Base-by-base conservation (phyloP, 768 basidiomycete species). In the Atractiella rhizophila region DNA sequence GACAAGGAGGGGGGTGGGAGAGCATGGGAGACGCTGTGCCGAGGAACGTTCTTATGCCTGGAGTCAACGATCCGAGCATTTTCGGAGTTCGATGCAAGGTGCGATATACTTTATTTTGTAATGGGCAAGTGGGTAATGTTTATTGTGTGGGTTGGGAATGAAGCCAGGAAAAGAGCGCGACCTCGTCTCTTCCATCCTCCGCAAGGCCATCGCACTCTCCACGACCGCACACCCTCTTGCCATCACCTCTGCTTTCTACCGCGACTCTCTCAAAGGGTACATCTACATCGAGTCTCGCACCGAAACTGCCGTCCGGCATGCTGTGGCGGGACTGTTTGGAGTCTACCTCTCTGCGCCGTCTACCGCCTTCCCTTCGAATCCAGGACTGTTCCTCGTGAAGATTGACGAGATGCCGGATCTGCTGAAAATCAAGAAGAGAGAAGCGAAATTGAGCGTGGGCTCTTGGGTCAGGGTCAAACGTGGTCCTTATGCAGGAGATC, bases 371-470 rank as follows among this genome's bases (percentile, higher is more conserved):
- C 68, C 72, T 21, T 26, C 43, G 3, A 46, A 24, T 18, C 23
- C 26, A 11, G 41, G 41, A 6, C 23, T 73, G 69, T 66, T 68
- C 16, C 68, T 91, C 26, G 85, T 94, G 1, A 85, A 85, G 6
- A 83, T 94, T 44, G 79, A 86, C 53, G 91, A 98, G 63, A 96
- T 96, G 86, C 82, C 91, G 15, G 81, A 79, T 45, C 63, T 96
- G 28, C 66, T 96, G 50, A 79, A 81, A 56, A 91, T 91, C 54
- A 94, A 86, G 65, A 86, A 86, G 62, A 77, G 85, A 55, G 81
- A 85, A 47, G 61, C 75, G 34, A 76, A 76, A 0, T 69, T 94
- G 30, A 70, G 69, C 15, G 73, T 74, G 0, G 83, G 82, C 16
- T 78, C 72, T 50, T 98, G 91, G 91, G 83, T 96, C 7, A 79